Conservation (phyloP, 1,284 basidiomycete genomes). For the Paramarasmius palmivorus region DNA sequence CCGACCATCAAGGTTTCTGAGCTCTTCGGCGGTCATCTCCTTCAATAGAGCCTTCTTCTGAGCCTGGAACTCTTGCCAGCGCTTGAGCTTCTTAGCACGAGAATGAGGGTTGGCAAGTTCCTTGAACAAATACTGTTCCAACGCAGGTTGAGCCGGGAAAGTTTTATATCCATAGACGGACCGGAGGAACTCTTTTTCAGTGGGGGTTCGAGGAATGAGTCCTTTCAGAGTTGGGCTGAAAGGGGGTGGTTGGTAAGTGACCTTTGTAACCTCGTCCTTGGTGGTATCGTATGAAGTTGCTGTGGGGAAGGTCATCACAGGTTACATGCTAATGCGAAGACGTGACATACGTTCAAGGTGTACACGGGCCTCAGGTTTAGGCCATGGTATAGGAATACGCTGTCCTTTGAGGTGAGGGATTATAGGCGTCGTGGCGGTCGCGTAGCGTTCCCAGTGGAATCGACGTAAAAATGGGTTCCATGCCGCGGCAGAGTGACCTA, state of each 20-base stretch:
- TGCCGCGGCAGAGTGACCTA: constrained; percentile 57
- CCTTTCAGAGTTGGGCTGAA: constrained; percentile 40
- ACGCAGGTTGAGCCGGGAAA: constrained; percentile 44
- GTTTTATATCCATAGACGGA: constrained; percentile 46
- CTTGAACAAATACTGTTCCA: constrained; percentile 62
- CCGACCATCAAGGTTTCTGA: constrained; percentile 55
- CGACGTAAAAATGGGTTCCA: constrained; percentile 54
- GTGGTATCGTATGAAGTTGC: constrained; percentile 61
- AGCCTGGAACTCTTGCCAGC: constrained; percentile 62
- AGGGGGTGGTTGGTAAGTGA: constrained; percentile 66
- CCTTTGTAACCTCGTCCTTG: constrained; percentile 53
- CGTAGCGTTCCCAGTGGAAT: constrained; percentile 68
- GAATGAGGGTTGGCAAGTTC: constrained; percentile 81
- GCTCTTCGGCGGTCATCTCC: constrained; percentile 54
- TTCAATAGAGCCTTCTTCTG: constrained; percentile 51
- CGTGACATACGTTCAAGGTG: constrained; percentile 48
- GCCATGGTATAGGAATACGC: constrained; percentile 67
- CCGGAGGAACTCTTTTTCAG: constrained; percentile 60
- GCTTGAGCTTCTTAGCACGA: constrained; percentile 73
- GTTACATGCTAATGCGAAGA: not conserved
- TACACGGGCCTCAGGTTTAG: constrained; percentile 43
- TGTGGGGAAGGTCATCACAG: constrained; percentile 23
- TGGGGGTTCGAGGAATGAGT: constrained; percentile 41
- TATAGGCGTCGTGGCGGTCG: constrained; percentile 60
- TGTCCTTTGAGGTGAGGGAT: constrained; percentile 46